Evolutionary conservation across 768 basidiomycete species (phyloP), one percentile per base, ranked within the genome.

Genomic region (Tylopilus subfusipes): DNA sequence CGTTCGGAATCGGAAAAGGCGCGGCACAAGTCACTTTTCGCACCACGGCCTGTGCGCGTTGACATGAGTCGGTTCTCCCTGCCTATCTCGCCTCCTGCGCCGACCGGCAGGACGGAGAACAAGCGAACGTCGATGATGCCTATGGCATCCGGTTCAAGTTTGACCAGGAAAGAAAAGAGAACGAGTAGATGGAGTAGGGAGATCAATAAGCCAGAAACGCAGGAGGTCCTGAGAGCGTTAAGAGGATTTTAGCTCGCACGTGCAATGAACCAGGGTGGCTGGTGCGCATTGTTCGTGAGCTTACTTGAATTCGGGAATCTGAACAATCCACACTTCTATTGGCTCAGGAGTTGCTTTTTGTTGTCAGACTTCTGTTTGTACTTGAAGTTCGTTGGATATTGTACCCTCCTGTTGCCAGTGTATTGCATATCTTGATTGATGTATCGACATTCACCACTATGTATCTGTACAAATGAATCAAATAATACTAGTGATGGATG

Each of bases 161-260:
- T 30, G 44, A 8, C 42, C 13, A 56, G 50, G 51, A 56, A 45
- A 47, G 67, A 52, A n/a, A 69, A 48, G 43, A 50, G 59, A 40
- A 14, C 16, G 18, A 58, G 55, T 8, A 46, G 59, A 21, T 65
- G 55, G 63, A 58, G 53, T 14, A 55, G 18, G 49, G 61, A 65
- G 44, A 9, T 63, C 53, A 50, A 36, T 7, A 60, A 58, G 18
- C 53, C 61, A 2, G 65, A 67, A 25, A 68, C 61, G 14, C 65
- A 63, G 43, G 63, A 63, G 38, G 49, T 65, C 1, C 44, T 68
- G 33, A 58, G 43, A 12, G 54, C 47, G 21, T 34, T 69, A 11
- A 45, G 48, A 25, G 46, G 9, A 42, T 6, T 57, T 27, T 57
- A 56, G 29, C 19, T 39, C 13, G 0, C n/a, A 18, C 22, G 25